phyloP scores from a whole-genome alignment of 495 filamentous ascomycete genomes.

The Aspergillus taichungensis region DNA sequence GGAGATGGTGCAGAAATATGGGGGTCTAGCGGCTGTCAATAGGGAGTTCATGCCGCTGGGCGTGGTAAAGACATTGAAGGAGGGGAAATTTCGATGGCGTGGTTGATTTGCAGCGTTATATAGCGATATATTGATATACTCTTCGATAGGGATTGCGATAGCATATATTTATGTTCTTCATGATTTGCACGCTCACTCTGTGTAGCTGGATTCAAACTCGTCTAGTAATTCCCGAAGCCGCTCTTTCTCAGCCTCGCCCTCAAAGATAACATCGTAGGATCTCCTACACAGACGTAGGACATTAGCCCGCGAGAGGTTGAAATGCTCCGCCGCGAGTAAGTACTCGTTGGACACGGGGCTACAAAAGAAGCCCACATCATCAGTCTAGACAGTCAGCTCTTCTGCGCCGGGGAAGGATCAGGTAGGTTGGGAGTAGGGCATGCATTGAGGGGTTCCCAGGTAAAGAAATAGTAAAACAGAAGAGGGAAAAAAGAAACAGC shows the following conservation, averaged over 20 bases:
- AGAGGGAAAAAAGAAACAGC: constrained; percentile 3
- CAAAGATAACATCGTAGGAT: constrained; percentile 57
- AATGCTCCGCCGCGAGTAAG: constrained; percentile 61
- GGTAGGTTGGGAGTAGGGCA: background rate
- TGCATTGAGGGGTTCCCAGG: constrained; percentile 1
- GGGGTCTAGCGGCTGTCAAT: constrained; percentile 54
- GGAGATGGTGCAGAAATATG: constrained; percentile 51
- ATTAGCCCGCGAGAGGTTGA: constrained; percentile 46
- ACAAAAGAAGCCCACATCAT: constrained; percentile 79
- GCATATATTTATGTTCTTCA: background rate
- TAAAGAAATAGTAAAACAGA: background rate
- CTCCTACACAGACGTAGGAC: constrained; percentile 48
- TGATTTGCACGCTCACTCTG: background rate
- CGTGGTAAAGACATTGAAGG: constrained; percentile 53
- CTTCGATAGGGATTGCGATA: background rate
- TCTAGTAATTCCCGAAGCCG: constrained; percentile 44
- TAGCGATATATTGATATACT: background rate
- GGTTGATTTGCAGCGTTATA: constrained; percentile 13
- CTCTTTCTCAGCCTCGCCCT: constrained; percentile 49
- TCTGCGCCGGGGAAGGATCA: too few relatives aligned
- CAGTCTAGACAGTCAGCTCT: constrained; percentile 46
- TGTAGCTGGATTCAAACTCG: constrained; percentile 15
- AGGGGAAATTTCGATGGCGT: constrained; percentile 53
- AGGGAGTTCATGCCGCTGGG: constrained; percentile 54
- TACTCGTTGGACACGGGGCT: constrained; percentile 78